Base-by-base conservation (phyloP, 371 early-diverging fungal genomes). In the Smittium culicis region DNA sequence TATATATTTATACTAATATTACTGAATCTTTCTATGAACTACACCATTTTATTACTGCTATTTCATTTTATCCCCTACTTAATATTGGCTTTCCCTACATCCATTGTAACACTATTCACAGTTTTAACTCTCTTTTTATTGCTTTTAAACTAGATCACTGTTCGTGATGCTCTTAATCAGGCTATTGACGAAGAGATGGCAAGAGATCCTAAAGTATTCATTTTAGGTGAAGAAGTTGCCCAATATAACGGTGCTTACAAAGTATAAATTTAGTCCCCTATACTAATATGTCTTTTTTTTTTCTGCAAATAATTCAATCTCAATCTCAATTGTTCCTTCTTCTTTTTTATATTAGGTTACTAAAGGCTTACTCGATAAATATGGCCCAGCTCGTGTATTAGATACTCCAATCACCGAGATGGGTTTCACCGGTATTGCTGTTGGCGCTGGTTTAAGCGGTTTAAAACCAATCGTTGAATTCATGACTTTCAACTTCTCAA, bases 401-500 rank as follows among this genome's bases (percentile, higher is more conserved):
- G 99, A 99, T 80, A 99, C 99, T 61, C 99, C 99, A 34, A 99
- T 99, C 70, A 98, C 97, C 54, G 99, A 99, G 80, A 91, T 93
- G 83, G 99, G 99, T 66, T 96, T 99, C 74, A 92, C 98, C 70
- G 99, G 99, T 77, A 77, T 99, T 66, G 99, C 99, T 73, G 90
- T 96, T 59, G 99, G 99, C 69, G 88, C 98, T 54, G 95, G 96
- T 34, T 86, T 96, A 69, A 81, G 87, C 68, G 99, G 99, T 34
- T 83, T 99, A 56, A 91, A 89, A 83, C 99, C 99, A 54, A 87
- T 99, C 69, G 95, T 97, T 83, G 99, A 99, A 79, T 99, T 98
- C 83, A 99, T 99, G 99, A 98, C 99, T 62, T 98, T 92, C 83
- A 99, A 98, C 88, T 99, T 99, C 86, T 90, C 98, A 58, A 92